Evolutionary conservation across 1,284 basidiomycete genomes (phyloP).

Genomic region (Cutaneotrichosporon curvatum): DNA sequence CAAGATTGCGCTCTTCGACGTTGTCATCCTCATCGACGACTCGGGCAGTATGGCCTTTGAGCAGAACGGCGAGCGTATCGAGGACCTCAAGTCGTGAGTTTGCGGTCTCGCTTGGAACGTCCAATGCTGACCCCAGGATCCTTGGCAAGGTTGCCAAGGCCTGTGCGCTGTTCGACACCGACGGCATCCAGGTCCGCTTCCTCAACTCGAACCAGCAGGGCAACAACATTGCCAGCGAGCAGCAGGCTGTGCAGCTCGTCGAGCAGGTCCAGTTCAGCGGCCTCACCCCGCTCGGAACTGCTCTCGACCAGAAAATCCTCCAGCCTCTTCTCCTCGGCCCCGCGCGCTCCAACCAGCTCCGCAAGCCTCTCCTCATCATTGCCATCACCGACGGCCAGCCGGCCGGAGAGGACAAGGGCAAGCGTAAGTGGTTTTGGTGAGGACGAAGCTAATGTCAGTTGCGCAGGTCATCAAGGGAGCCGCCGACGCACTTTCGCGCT

Average conservation of each 20-base stretch:
- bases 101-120: too few relatives aligned
- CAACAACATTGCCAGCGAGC: conserved; percentile 46
- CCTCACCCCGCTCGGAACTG: conserved; percentile 46
- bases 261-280: conserved; percentile 45
- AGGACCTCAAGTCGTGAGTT: conserved; percentile 46
- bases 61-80: conserved; percentile 45
- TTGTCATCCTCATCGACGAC: conserved; percentile 46
- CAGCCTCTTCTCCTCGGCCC: conserved; percentile 49
- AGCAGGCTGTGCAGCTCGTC: conserved; percentile 43
- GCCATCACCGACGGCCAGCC: conserved; percentile 46
- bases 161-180: conserved; percentile 48
- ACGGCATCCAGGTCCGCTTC: conserved; percentile 49
- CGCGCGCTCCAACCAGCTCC: conserved; percentile 36
- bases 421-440: background rate
- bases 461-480: conserved; percentile 31
- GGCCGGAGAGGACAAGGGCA: conserved; percentile 43
- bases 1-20: conserved; percentile 46
- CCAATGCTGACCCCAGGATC: conserved; percentile 25
- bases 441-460: conserved; percentile 4
- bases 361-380: conserved; percentile 49
- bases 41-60: conserved; percentile 47
- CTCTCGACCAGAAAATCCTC: conserved; percentile 47
- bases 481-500: conserved; percentile 24
- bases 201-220: conserved; percentile 48
- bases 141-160: conserved; percentile 47